Percentiles rank a stretch among this genome's conserved stretches.
phyloP scores from a whole-genome alignment of 805 yeast genomes.

The Metschnikowia kofuensis region DNA sequence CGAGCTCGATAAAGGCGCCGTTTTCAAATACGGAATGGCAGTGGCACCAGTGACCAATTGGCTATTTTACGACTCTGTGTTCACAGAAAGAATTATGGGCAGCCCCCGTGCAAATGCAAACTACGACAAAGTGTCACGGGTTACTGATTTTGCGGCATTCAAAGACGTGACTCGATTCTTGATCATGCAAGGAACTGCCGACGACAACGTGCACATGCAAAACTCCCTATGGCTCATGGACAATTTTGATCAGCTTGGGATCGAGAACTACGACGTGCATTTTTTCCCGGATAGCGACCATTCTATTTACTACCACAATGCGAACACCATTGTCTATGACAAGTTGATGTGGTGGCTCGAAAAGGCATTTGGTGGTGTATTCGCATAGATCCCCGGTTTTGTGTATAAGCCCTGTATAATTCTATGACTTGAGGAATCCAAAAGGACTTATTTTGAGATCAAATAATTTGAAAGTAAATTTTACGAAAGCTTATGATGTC shows the following conservation, averaged over 20 bases:
- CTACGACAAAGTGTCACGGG: constrained; percentile 44
- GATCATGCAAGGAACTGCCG: constrained; percentile 80
- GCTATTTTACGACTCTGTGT: constrained; percentile 71
- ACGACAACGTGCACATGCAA: constrained; percentile 79
- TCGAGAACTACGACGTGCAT: constrained; percentile 82
- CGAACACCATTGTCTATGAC: constrained; percentile 68
- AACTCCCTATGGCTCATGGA: constrained; percentile 64
- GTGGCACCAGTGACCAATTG: constrained; percentile 87
- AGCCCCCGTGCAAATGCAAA: constrained; percentile 46
- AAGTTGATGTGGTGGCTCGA: constrained; percentile 67
- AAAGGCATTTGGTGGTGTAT: constrained; percentile 35
- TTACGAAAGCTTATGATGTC: too few relatives aligned
- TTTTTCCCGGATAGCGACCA: constrained; percentile 95
- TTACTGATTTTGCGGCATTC: constrained; percentile 42
- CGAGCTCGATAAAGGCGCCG: constrained; percentile 60
- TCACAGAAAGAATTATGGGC: constrained; percentile 76
- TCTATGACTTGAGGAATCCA: too few relatives aligned
- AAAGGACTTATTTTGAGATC: too few relatives aligned
- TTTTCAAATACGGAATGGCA: constrained; percentile 72
- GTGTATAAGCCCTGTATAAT: too few relatives aligned
- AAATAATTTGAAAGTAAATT: too few relatives aligned
- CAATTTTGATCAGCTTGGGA: constrained; percentile 45
- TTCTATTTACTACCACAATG: constrained; percentile 75
- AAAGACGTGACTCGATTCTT: constrained; percentile 53
- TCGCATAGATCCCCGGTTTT: not conserved